These are phyloP conservation scores for Saturnispora diversa DNA, from an alignment of 805 yeast genomes.

Conservation along the genomic window DNA sequence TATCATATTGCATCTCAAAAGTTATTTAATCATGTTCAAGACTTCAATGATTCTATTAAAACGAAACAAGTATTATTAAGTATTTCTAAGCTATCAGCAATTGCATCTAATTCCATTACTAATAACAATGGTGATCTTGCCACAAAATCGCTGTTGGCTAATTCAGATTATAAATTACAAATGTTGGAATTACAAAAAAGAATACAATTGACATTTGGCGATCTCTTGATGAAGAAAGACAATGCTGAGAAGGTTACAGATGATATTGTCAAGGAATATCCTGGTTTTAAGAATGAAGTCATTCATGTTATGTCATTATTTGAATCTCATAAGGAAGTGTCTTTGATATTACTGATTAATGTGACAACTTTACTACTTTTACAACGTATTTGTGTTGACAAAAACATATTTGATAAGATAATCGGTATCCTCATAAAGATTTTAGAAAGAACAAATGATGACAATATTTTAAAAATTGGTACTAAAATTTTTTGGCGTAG, in stretches of 20 bases:
- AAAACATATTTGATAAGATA: conserved; percentile 1
- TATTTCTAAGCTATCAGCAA: conserved; percentile 59
- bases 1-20: conserved; percentile 43
- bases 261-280: not conserved
- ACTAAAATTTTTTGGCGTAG: conserved; percentile 6
- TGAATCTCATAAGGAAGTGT: not conserved
- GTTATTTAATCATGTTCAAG: conserved; percentile 34
- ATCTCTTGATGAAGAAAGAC: not conserved
- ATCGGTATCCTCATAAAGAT: not conserved
- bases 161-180: not conserved
- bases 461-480: not conserved
- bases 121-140: conserved; percentile 13
- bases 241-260: not conserved
- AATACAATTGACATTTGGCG: conserved; percentile 1
- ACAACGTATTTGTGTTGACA: not conserved
- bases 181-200: not conserved
- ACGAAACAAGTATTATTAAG: conserved; percentile 50
- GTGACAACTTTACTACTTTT: not conserved
- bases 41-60: conserved; percentile 34
- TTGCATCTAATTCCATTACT: conserved; percentile 32
- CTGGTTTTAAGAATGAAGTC: not conserved
- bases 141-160: not conserved
- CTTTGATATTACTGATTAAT: not conserved
- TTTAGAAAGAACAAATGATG: not conserved
- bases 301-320: not conserved